Conservation (phyloP, 2,329 filamentous ascomycete genomes). For the Talaromyces marneffei region DNA sequence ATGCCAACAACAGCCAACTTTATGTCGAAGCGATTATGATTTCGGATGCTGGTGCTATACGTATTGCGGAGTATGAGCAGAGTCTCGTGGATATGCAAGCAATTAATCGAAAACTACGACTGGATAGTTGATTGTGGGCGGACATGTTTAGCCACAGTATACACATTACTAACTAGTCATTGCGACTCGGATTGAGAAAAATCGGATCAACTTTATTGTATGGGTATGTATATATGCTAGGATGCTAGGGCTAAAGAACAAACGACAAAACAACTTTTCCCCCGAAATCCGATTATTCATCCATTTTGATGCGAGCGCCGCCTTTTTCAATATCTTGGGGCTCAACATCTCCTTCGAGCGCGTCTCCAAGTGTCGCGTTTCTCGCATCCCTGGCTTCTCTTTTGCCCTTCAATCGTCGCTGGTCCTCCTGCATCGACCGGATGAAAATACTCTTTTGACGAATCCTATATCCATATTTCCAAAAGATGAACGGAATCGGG, state of each 20-base stretch:
- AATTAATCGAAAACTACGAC: conserved; percentile 26
- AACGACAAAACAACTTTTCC: neutral
- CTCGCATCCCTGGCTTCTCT: conserved; percentile 20
- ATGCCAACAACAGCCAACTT: conserved; percentile 23
- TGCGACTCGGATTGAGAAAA: neutral
- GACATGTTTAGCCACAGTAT: neutral
- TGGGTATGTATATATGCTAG: conserved; percentile 1
- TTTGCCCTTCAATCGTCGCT: conserved; percentile 43
- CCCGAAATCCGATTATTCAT: neutral
- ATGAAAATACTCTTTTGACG: conserved; percentile 53
- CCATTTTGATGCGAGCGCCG: neutral
- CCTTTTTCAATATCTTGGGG: conserved; percentile 12
- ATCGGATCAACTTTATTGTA: too few relatives aligned
- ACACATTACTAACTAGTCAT: neutral
- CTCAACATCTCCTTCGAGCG: conserved; percentile 15
- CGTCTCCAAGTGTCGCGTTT: conserved; percentile 17
- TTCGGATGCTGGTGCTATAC: conserved; percentile 69
- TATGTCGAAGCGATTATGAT: conserved; percentile 68
- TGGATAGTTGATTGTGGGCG: neutral
- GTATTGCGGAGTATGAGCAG: conserved; percentile 65
- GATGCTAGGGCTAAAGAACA: conserved; percentile 1
- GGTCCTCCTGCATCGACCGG: conserved; percentile 51
- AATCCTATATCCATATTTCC: conserved; percentile 54
- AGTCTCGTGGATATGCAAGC: conserved; percentile 43
- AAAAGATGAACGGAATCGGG: conserved; percentile 76